These are phyloP conservation scores for Quercus bicolor DNA, from an alignment of 306 rosid species.

Conservation along the genomic window DNA sequence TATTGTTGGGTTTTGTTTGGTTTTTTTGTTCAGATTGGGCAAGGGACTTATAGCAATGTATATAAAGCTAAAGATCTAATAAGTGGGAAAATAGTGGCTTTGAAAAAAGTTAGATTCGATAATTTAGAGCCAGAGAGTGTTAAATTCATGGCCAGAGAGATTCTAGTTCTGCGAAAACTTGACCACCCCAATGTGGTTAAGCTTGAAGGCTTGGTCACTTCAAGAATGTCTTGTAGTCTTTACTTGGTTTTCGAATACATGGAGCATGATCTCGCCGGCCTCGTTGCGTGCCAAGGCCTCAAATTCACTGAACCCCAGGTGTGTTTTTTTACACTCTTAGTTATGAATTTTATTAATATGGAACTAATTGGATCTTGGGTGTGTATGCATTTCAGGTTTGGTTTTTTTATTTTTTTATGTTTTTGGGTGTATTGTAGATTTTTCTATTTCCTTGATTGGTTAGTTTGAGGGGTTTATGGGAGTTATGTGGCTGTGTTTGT, in stretches of 20 bases:
- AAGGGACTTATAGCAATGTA: conserved; percentile 98
- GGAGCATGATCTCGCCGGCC: conserved; percentile 99
- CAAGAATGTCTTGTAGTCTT: conserved; percentile 97
- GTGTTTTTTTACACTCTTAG: not conserved
- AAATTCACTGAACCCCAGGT: conserved; percentile 96
- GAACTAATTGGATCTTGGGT: conserved; percentile 7
- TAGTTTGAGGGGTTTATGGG: not conserved
- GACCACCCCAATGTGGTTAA: conserved; percentile 96
- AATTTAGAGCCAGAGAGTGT: conserved; percentile 96
- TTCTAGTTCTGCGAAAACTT: conserved; percentile 75
- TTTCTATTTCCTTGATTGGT: conserved; percentile 11
- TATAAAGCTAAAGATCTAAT: conserved; percentile 86
- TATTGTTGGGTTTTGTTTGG: not conserved
- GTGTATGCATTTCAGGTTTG: conserved; percentile 3
- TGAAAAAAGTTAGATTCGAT: conserved; percentile 95
- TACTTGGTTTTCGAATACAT: conserved; percentile 92
- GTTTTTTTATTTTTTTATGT: conserved; percentile 3
- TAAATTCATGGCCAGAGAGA: conserved; percentile 98
- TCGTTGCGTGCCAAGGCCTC: conserved; percentile 70
- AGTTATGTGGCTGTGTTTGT: conserved; percentile 11
- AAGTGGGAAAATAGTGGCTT: conserved; percentile 75
- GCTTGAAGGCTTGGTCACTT: conserved; percentile 94
- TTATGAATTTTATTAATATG: too few species aligned
- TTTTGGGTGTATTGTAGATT: conserved; percentile 7
- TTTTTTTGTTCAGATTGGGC: conserved; percentile 71